Conservation (phyloP, 177 flowering plant species). For the Vitis hybrid region DNA sequence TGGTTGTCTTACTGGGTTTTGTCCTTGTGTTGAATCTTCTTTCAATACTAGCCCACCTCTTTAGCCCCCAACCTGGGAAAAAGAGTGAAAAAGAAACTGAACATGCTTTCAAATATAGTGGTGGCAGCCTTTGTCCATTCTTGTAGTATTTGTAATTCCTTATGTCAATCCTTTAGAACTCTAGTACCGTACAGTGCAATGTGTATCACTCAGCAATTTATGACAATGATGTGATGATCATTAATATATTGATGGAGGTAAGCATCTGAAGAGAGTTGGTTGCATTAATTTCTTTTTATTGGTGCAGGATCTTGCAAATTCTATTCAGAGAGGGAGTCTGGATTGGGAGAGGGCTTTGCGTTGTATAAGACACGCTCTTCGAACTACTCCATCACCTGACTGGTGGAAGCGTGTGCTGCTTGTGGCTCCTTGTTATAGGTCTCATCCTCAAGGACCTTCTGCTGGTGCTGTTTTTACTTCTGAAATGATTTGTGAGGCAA, state of each 20-base stretch:
- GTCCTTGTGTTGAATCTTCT: too few relatives aligned
- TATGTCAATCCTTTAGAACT: too few relatives aligned
- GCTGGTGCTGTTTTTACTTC: constrained; percentile 95
- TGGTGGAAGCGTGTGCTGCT: constrained; percentile 99
- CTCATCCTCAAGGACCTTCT: constrained; percentile 47
- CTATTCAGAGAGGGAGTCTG: constrained; percentile 81
- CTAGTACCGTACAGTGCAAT: too few relatives aligned
- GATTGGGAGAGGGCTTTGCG: constrained; percentile 99
- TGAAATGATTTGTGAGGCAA: constrained; percentile 94
- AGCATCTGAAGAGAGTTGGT: not conserved
- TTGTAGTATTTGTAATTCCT: too few relatives aligned
- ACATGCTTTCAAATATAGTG: too few relatives aligned
- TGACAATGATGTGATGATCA: not conserved
- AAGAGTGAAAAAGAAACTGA: too few relatives aligned
- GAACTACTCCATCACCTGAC: constrained; percentile 94
- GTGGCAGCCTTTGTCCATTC: too few relatives aligned
- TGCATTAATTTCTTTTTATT: not conserved
- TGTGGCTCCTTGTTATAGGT: constrained; percentile 78
- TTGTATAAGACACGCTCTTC: constrained; percentile 93
- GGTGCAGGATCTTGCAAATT: constrained; percentile 74
- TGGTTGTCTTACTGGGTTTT: too few relatives aligned
- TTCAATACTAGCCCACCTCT: too few relatives aligned
- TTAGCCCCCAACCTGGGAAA: too few relatives aligned
- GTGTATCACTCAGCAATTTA: not conserved
- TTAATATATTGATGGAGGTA: too few relatives aligned